Percentiles rank a stretch among this genome's conserved stretches.
These are phyloP conservation scores for Avena insularis DNA, from an alignment of 176 grass and related monocot species.

Conservation along the genomic window DNA sequence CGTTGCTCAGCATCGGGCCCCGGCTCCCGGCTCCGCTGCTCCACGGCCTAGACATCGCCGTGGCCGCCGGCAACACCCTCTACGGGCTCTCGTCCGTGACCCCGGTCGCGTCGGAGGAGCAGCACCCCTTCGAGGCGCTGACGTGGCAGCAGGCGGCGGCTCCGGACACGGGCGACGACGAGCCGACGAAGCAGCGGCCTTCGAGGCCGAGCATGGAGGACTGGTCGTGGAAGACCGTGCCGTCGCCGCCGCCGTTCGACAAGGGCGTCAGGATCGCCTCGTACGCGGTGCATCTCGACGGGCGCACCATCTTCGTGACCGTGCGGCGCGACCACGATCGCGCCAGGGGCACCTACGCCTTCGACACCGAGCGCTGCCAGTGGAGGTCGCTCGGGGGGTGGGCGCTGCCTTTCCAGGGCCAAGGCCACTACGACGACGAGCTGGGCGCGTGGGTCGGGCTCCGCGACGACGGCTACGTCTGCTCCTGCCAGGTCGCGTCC, in stretches of 20 bases:
- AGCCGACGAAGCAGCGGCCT: not conserved
- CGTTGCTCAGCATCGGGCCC: too few relatives aligned
- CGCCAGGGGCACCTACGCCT: not conserved
- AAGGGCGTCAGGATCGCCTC: not conserved
- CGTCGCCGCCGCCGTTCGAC: not conserved
- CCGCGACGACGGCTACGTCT: not conserved
- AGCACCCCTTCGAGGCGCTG: slow-evolving; percentile 32
- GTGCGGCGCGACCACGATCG: not conserved
- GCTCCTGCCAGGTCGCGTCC: not conserved
- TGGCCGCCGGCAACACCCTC: too few relatives aligned
- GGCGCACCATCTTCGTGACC: slow-evolving; percentile 32
- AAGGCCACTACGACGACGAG: slow-evolving; percentile 3
- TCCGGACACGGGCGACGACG: not conserved
- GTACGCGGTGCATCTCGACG: slow-evolving; percentile 32
- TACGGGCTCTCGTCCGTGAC: too few relatives aligned
- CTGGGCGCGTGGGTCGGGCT: slow-evolving; percentile 10
- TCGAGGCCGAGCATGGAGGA: not conserved
- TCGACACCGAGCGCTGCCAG: not conserved
- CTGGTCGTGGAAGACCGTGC: slow-evolving; percentile 9
- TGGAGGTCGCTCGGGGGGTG: slow-evolving; percentile 30
- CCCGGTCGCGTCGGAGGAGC: not conserved
- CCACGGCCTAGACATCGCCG: too few relatives aligned
- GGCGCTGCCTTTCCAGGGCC: not conserved
- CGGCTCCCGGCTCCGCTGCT: too few relatives aligned
- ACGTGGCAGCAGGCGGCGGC: not conserved